Percentiles rank a stretch among this genome's conserved stretches.
Evolutionary conservation across 805 yeast genomes (phyloP).

Genomic region (Candida endomychidarum): DNA sequence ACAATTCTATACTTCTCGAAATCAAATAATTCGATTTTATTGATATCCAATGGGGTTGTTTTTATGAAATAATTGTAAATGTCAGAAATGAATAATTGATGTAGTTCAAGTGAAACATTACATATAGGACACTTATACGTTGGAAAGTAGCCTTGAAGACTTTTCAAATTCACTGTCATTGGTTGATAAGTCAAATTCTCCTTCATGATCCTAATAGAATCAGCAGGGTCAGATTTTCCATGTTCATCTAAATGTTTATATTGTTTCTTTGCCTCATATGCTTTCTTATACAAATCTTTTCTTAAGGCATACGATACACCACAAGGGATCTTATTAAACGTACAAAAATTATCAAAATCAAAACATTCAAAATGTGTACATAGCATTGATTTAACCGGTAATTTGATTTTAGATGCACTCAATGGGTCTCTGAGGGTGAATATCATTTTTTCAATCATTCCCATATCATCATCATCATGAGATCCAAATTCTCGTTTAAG

Average conservation of each 20-base stretch:
- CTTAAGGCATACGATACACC: slow-evolving; percentile 24
- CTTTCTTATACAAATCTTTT: slow-evolving; percentile 25
- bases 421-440: slow-evolving; percentile 43
- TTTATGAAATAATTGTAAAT: slow-evolving; percentile 42
- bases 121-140: slow-evolving; percentile 42
- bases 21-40: slow-evolving; percentile 36
- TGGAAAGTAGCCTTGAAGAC: slow-evolving; percentile 17
- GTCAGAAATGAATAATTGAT: slow-evolving; percentile 37
- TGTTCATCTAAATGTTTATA: slow-evolving; percentile 5
- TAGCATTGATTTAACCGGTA: slow-evolving; percentile 38
- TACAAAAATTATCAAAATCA: slow-evolving; percentile 42
- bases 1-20: slow-evolving; percentile 34
- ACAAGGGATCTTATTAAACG: slow-evolving; percentile 34
- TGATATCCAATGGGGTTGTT: slow-evolving; percentile 34
- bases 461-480: slow-evolving; percentile 19
- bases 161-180: background rate
- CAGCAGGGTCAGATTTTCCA: background rate
- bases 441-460: slow-evolving; percentile 34
- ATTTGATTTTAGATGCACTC: slow-evolving; percentile 35
- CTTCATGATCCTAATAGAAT: slow-evolving; percentile 3
- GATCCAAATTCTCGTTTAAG: slow-evolving; percentile 15
- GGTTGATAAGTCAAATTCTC: slow-evolving; percentile 12
- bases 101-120: slow-evolving; percentile 32
- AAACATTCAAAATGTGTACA: slow-evolving; percentile 47
- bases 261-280: slow-evolving; percentile 13